Evolutionary conservation across 345 rosid species (phyloP).

Genomic region (Salix viminalis): DNA sequence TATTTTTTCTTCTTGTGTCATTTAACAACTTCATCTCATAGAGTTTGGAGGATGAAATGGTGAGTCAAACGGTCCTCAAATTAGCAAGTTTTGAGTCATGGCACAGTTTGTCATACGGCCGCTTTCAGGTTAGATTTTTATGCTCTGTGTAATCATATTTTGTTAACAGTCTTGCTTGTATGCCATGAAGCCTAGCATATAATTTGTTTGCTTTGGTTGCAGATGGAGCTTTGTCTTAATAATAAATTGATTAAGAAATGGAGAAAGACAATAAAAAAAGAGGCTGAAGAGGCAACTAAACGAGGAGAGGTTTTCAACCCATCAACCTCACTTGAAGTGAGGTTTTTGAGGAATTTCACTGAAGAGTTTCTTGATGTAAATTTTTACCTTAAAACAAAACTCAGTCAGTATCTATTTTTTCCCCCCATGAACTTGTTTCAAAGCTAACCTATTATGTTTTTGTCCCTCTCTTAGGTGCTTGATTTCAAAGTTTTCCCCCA

Average conservation of each 20-base stretch:
- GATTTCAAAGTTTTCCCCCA: slow-evolving; percentile 57
- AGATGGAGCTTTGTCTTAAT: slow-evolving; percentile 94
- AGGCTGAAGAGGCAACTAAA: slow-evolving; percentile 60
- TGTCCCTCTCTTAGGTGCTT: slow-evolving; percentile 52
- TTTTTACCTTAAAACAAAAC: slow-evolving; percentile 2
- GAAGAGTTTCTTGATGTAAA: slow-evolving; percentile 88
- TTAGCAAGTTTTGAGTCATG: slow-evolving; percentile 81
- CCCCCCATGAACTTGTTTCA: background rate
- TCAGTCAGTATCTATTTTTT: background rate
- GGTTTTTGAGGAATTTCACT: slow-evolving; percentile 74
- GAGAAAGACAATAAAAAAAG: slow-evolving; percentile 75
- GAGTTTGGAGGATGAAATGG: slow-evolving; percentile 98
- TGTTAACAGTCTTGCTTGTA: background rate
- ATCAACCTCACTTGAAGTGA: slow-evolving; percentile 55
- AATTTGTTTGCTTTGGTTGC: slow-evolving; percentile 23
- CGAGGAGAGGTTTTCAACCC: slow-evolving; percentile 59
- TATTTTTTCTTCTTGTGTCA: background rate
- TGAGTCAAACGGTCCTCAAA: slow-evolving; percentile 72
- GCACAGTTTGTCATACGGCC: slow-evolving; percentile 92
- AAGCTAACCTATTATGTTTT: slow-evolving; percentile 4
- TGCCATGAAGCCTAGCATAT: slow-evolving; percentile 1
- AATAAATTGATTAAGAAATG: slow-evolving; percentile 82
- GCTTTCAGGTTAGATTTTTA: slow-evolving; percentile 63
- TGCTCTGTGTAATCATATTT: background rate
- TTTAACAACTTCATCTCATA: slow-evolving; percentile 28